These are phyloP conservation scores for Chaetothyriales sp. DNA, from an alignment of 2,329 filamentous ascomycete genomes.

Conservation along the genomic window DNA sequence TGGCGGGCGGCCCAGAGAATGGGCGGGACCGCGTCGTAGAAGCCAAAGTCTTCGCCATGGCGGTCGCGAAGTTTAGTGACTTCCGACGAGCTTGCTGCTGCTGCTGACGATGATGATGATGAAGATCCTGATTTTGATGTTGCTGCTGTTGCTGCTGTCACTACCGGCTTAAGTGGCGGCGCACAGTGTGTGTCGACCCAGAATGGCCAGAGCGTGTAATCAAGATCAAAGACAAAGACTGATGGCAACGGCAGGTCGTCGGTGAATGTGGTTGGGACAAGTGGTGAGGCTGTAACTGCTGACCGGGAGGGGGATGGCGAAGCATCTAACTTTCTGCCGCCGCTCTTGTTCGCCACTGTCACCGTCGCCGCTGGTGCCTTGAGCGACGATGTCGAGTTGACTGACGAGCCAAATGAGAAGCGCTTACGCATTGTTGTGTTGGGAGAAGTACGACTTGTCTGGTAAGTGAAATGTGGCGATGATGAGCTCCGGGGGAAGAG, in stretches of 20 bases:
- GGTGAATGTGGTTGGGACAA: constrained; percentile 36
- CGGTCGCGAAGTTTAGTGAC: constrained; percentile 17
- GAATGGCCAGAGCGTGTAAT: constrained; percentile 98
- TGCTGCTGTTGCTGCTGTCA: constrained; percentile 24
- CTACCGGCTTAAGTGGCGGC: constrained; percentile 49
- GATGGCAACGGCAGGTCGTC: constrained; percentile 60
- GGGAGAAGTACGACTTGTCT: no score
- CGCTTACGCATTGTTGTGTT: not conserved
- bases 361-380: not conserved
- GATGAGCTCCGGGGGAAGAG: not conserved
- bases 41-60: constrained; percentile 51
- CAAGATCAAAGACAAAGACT: constrained; percentile 83
- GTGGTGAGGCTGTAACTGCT: not conserved
- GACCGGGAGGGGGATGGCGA: no score
- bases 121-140: not conserved
- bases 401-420: not conserved
- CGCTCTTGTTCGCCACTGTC: no score
- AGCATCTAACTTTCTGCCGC: not conserved
- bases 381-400: not conserved
- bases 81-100: not conserved
- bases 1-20: constrained; percentile 48
- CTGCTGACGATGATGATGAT: not conserved
- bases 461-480: not conserved
- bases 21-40: constrained; percentile 54
- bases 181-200: constrained; percentile 91